Conservation (phyloP, 192 early-diverging fungal genomes). For the Umbelopsis sp. region DNA sequence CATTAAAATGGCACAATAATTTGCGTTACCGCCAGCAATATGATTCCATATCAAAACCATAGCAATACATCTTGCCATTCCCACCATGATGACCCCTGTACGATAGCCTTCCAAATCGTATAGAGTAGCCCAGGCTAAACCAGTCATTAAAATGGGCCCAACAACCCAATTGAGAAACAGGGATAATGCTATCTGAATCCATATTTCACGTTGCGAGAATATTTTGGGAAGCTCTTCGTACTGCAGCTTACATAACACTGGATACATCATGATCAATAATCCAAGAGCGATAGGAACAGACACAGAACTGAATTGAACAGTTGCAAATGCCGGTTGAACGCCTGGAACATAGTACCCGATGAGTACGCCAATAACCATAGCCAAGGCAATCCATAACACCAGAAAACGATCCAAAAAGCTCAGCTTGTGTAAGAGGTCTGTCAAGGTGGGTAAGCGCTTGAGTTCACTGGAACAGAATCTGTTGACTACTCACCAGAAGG, state of each 20-base stretch:
- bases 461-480: neutral
- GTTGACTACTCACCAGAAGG: neutral
- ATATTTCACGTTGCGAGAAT: constrained; percentile 46
- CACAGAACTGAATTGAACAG: constrained; percentile 61
- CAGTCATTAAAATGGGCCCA: constrained; percentile 67
- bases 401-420: constrained; percentile 45
- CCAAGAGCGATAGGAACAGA: constrained; percentile 73
- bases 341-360: constrained; percentile 62
- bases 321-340: constrained; percentile 53
- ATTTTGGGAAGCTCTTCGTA: constrained; percentile 50
- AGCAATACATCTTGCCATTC: constrained; percentile 65
- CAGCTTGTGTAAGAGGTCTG: constrained; percentile 28
- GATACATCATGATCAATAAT: constrained; percentile 74
- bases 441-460: neutral
- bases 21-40: constrained; percentile 63
- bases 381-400: constrained; percentile 41
- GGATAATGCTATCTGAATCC: constrained; percentile 58
- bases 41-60: constrained; percentile 83
- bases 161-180: constrained; percentile 69
- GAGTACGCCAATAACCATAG: constrained; percentile 61
- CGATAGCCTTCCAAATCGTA: constrained; percentile 69
- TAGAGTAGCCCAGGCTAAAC: constrained; percentile 66
- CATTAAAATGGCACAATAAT: constrained; percentile 72
- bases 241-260: constrained; percentile 65
- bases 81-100: constrained; percentile 64